Conservation (phyloP, 306 rosid species). For the barrel medic (Medicago truncatula) region MtrunA17r5.0-ANR NC_053043.1:8042501-8043000, state of each 20-base stretch:
- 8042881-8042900: slow-evolving; percentile 28
- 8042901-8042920: not conserved
- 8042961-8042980: slow-evolving; percentile 21
- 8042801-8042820: not conserved
- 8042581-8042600: not conserved
- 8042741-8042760: no score
- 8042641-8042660: no score
- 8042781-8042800: not conserved
- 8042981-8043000: not conserved
- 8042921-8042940: not conserved
- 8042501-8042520: not conserved
- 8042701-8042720: no score
- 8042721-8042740: no score
- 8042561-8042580: slow-evolving; percentile 10
- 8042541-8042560: not conserved
- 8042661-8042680: no score
- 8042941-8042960: not conserved
- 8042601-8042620: not conserved
- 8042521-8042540: not conserved
- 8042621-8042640: no score
- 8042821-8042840: not conserved
- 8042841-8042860: not conserved
- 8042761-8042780: no score
- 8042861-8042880: slow-evolving; percentile 29
- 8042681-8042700: no score